A percentile compares a stretch with the other conserved stretches of the same genome.
Conservation (phyloP, 371 early-diverging fungal genomes). For the Cokeromyces recurvatus region DNA sequence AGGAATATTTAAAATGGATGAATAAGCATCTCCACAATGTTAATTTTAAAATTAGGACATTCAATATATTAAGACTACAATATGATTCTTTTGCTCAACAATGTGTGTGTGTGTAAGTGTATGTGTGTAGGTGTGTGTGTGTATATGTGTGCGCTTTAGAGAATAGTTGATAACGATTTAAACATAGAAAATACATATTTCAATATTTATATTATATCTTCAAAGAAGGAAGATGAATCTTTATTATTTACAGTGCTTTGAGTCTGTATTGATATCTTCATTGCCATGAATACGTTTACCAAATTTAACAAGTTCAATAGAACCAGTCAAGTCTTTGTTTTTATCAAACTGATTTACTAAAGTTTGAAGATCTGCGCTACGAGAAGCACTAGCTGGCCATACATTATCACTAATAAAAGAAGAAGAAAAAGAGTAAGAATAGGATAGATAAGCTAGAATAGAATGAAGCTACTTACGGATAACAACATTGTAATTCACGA, state of each 20-base stretch:
- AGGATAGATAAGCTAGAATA: background rate
- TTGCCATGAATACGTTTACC: slow-evolving; percentile 16
- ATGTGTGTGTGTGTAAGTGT: too few relatives aligned
- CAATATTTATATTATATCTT: too few relatives aligned
- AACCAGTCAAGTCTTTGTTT: slow-evolving; percentile 11
- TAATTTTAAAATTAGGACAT: too few relatives aligned
- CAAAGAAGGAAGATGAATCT: too few relatives aligned
- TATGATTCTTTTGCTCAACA: too few relatives aligned
- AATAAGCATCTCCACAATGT: too few relatives aligned
- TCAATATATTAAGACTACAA: too few relatives aligned
- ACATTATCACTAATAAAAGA: slow-evolving; percentile 23
- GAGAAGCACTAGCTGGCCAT: slow-evolving; percentile 36
- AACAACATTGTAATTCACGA: slow-evolving; percentile 34
- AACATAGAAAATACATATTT: too few relatives aligned
- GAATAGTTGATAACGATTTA: too few relatives aligned
- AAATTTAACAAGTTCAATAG: slow-evolving; percentile 10
- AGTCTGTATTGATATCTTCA: slow-evolving; percentile 2
- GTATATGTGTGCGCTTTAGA: too few relatives aligned
- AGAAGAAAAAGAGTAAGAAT: background rate
- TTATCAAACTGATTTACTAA: slow-evolving; percentile 23
- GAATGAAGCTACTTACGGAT: slow-evolving; percentile 26
- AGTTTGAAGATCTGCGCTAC: slow-evolving; percentile 20
- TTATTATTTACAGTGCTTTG: slow-evolving; percentile 6
- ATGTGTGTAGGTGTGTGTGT: too few relatives aligned
- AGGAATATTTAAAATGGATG: too few relatives aligned